These are phyloP conservation scores for Podospora australis DNA, from an alignment of 495 filamentous ascomycete species.

Conservation along the genomic window DNA sequence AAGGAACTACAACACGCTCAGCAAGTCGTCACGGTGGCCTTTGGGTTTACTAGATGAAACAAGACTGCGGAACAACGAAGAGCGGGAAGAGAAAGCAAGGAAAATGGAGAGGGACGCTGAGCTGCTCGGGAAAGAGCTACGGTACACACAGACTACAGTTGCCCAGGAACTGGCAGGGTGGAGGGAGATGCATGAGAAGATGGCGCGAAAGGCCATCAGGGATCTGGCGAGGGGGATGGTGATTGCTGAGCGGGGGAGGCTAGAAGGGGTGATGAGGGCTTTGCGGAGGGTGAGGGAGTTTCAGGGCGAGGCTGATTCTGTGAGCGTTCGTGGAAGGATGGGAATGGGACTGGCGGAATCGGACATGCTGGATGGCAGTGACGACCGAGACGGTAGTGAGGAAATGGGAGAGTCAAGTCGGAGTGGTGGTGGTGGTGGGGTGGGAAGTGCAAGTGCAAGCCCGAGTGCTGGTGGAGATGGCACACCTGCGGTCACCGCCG, in stretches of 20 bases:
- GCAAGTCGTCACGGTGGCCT: slow-evolving; percentile 69
- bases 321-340: background rate
- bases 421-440: background rate
- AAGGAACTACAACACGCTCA: slow-evolving; percentile 65
- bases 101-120: slow-evolving; percentile 58
- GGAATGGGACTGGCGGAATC: background rate
- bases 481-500: no score
- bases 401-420: background rate
- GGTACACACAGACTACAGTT: slow-evolving; percentile 90
- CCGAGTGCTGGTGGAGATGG: no score
- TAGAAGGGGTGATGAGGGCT: slow-evolving; percentile 76
- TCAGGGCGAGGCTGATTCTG: background rate
- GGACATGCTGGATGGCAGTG: background rate
- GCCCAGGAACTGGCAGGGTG: slow-evolving; percentile 88
- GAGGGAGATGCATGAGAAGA: slow-evolving; percentile 77
- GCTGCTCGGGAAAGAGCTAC: slow-evolving; percentile 65
- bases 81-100: slow-evolving; percentile 67
- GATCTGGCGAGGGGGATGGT: slow-evolving; percentile 73
- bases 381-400: background rate
- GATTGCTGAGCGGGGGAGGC: slow-evolving; percentile 66
- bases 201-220: slow-evolving; percentile 66
- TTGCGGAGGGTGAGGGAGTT: slow-evolving; percentile 46
- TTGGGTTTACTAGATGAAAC: slow-evolving; percentile 85
- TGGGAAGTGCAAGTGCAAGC: background rate
- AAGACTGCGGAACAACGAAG: slow-evolving; percentile 68